Conservation (phyloP, 2,329 filamentous ascomycete species). For the Arthrocladium fulminans region DNA sequence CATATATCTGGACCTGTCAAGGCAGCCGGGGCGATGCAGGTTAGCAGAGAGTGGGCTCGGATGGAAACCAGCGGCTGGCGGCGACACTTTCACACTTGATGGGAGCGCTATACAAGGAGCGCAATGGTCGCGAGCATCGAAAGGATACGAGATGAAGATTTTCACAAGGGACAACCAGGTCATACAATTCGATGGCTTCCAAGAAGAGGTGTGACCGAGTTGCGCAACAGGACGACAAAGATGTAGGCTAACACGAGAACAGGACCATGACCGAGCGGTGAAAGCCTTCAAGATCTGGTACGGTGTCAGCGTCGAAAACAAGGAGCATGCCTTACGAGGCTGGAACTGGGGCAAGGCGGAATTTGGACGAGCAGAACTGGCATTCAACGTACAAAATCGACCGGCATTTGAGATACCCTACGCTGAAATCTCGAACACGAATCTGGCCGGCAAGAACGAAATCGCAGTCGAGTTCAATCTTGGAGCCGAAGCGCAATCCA, state of each 20-base stretch:
- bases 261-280: conserved; percentile 80
- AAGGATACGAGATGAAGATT: conserved; percentile 90
- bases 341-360: conserved; percentile 99
- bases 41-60: conserved; percentile 91
- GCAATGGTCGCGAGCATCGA: conserved; percentile 89
- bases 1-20: conserved; percentile 92
- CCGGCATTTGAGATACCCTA: conserved; percentile 96
- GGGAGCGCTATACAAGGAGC: conserved; percentile 73
- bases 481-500: conserved; percentile 60
- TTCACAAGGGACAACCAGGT: conserved; percentile 74
- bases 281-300: conserved; percentile 99
- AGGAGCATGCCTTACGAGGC: conserved; percentile 86
- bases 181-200: conserved; percentile 90
- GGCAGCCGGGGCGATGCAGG: conserved; percentile 83
- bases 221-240: conserved; percentile 7
- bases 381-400: conserved; percentile 94
- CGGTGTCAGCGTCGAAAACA: conserved; percentile 80
- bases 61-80: conserved; percentile 82
- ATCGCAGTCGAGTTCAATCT: conserved; percentile 90
- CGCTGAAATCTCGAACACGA: conserved; percentile 95
- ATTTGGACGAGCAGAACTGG: conserved; percentile 86
- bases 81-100: conserved; percentile 90
- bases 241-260: conserved; percentile 17
- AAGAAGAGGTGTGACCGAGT: conserved; percentile 56
- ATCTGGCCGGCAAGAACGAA: conserved; percentile 93